Conservation (phyloP, 495 filamentous ascomycete species). For the Aspergillus diversus region DNA sequence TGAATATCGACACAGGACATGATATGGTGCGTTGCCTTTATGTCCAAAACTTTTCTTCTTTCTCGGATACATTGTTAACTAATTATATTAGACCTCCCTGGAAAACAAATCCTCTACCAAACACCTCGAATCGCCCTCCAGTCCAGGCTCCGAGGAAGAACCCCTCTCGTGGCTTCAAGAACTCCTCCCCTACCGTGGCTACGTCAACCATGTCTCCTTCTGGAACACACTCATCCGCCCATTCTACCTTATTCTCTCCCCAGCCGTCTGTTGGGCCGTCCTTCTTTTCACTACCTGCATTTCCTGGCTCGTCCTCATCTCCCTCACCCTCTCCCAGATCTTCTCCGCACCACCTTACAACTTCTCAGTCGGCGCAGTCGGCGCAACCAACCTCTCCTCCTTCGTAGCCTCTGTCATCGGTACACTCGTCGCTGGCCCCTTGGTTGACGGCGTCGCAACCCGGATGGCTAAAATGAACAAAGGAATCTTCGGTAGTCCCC, state of each 20-base stretch:
- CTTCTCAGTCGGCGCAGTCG: conserved; percentile 47
- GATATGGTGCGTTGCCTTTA: conserved; percentile 17
- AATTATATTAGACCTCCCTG: conserved; percentile 14
- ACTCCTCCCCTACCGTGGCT: conserved; percentile 43
- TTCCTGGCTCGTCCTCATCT: conserved; percentile 51
- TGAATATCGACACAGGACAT: conserved; percentile 44
- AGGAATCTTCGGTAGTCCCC: conserved; percentile 32
- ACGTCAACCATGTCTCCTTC: conserved; percentile 39
- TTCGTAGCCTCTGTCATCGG: conserved; percentile 46
- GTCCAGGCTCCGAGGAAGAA: background rate
- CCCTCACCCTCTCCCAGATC: conserved; percentile 47
- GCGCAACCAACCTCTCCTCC: conserved; percentile 44
- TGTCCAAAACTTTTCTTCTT: background rate
- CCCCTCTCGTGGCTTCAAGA: conserved; percentile 30
- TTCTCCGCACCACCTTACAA: conserved; percentile 52
- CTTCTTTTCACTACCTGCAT: conserved; percentile 49
- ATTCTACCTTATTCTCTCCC: conserved; percentile 46
- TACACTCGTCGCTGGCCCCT: conserved; percentile 40
- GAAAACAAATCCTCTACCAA: conserved; percentile 30
- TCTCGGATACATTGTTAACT: background rate
- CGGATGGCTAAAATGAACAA: conserved; percentile 32
- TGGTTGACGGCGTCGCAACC: conserved; percentile 46
- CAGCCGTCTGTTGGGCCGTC: conserved; percentile 45
- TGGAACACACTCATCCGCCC: conserved; percentile 46
- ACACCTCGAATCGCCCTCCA: conserved; percentile 30